Evolutionary conservation across 108 stramenopile species (phyloP).

Genomic region (Cyclotella atomus): DNA sequence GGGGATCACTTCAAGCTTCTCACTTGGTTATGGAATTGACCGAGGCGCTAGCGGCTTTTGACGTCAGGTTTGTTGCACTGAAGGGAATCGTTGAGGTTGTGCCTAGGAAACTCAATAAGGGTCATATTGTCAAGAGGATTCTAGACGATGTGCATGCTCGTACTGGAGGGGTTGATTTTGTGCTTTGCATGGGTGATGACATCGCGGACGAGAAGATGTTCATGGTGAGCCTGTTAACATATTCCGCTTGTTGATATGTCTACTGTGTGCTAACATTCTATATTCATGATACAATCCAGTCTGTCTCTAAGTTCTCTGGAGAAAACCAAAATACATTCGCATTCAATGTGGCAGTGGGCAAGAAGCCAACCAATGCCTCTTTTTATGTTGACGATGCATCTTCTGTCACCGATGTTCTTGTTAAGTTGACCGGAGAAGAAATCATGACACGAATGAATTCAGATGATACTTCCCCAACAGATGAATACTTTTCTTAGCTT

Average conservation of each 20-base stretch:
- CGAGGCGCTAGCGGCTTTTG: conserved; percentile 84
- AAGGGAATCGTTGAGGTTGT: conserved; percentile 93
- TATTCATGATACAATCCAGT: conserved; percentile 12
- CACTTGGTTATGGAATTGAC: conserved; percentile 92
- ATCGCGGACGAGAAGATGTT: conserved; percentile 98
- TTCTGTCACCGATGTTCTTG: conserved; percentile 76
- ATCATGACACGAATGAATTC: conserved; percentile 15
- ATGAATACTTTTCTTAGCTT: conserved; percentile 43
- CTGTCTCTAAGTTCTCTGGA: conserved; percentile 79
- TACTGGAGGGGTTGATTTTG: conserved; percentile 77
- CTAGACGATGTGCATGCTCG: conserved; percentile 63
- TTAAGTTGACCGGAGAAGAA: conserved; percentile 51
- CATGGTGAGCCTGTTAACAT: conserved; percentile 36
- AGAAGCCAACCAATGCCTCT: conserved; percentile 86
- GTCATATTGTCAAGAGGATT: conserved; percentile 85
- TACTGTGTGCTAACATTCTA: neutral
- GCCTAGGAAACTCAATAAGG: conserved; percentile 85
- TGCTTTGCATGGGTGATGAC: conserved; percentile 95
- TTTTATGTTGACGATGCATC: conserved; percentile 83
- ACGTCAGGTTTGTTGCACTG: conserved; percentile 91
- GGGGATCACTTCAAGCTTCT: conserved; percentile 95
- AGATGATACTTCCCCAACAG: neutral
- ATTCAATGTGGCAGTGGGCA: conserved; percentile 86
- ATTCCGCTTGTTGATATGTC: conserved; percentile 1
- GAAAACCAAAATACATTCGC: conserved; percentile 68